phyloP scores from a whole-genome alignment of 257 asterid genomes.

The Solanum corneliomulleri region DNA sequence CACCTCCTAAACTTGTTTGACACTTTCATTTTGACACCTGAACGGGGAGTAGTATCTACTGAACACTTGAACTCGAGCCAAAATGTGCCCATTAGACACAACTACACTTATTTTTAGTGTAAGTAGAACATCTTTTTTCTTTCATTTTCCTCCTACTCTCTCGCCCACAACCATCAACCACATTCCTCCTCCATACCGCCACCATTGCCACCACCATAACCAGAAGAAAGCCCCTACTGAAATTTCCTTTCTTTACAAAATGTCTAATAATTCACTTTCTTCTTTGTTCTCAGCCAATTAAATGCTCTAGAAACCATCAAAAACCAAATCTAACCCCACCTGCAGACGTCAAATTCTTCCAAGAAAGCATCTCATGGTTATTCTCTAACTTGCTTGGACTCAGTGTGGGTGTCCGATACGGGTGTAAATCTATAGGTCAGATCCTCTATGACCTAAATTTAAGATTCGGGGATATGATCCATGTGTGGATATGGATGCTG shows the following conservation, averaged over 20 bases:
- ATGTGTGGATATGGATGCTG: background rate
- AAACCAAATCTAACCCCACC: background rate
- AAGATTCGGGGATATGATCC: background rate
- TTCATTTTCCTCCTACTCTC: background rate
- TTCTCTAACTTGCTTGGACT: background rate
- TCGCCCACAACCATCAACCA: background rate
- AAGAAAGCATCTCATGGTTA: background rate
- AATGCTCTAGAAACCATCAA: constrained; percentile 2
- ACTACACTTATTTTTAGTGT: background rate
- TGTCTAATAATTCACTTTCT: background rate
- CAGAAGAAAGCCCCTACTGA: background rate
- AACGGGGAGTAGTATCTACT: background rate
- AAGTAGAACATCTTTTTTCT: background rate
- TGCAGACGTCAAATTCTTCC: background rate
- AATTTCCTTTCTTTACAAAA: background rate
- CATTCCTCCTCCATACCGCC: background rate
- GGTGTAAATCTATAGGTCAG: background rate
- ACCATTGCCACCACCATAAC: background rate
- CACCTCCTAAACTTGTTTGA: background rate
- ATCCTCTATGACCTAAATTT: background rate
- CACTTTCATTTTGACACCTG: background rate
- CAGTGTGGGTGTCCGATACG: too few species aligned
- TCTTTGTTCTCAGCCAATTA: background rate
- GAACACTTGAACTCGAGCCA: background rate
- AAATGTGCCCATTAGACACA: background rate